Conservation (phyloP, 495 filamentous ascomycete genomes). For the Talaromyces wortmannii region DNA sequence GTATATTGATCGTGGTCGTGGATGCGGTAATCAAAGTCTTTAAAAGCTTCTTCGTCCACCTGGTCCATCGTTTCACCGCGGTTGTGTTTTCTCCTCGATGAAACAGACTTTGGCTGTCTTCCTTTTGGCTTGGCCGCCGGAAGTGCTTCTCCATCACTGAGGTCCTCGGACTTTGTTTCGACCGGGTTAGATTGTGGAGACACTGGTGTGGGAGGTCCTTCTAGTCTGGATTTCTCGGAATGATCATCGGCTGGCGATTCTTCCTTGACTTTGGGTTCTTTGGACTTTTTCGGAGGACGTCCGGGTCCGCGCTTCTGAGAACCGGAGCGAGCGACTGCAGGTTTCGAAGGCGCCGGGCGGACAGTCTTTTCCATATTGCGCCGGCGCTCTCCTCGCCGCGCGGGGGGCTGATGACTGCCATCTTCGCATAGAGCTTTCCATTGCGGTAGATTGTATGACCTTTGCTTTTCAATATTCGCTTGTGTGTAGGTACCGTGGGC, state of each 20-base stretch:
- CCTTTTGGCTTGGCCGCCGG: constrained; percentile 39
- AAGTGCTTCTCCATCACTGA: constrained; percentile 45
- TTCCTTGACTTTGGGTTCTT: constrained; percentile 37
- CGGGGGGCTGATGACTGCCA: constrained; percentile 91
- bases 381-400: constrained; percentile 85
- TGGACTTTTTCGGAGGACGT: constrained; percentile 34
- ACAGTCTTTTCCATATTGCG: constrained; percentile 60
- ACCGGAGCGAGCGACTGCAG: constrained; percentile 22
- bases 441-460: constrained; percentile 92
- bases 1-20: constrained; percentile 79
- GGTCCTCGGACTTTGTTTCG: constrained; percentile 39
- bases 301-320: constrained; percentile 36
- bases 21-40: constrained; percentile 81
- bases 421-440: constrained; percentile 90
- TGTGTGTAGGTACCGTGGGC: constrained; percentile 91
- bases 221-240: constrained; percentile 27
- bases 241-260: constrained; percentile 33
- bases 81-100: constrained; percentile 73
- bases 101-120: constrained; percentile 52
- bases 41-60: constrained; percentile 81
- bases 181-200: constrained; percentile 43
- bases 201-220: constrained; percentile 47
- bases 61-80: constrained; percentile 60
- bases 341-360: constrained; percentile 24
- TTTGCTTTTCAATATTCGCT: constrained; percentile 89